These are phyloP conservation scores for Solanum rostratum DNA, from an alignment of 257 asterid species.

Conservation along the genomic window DNA sequence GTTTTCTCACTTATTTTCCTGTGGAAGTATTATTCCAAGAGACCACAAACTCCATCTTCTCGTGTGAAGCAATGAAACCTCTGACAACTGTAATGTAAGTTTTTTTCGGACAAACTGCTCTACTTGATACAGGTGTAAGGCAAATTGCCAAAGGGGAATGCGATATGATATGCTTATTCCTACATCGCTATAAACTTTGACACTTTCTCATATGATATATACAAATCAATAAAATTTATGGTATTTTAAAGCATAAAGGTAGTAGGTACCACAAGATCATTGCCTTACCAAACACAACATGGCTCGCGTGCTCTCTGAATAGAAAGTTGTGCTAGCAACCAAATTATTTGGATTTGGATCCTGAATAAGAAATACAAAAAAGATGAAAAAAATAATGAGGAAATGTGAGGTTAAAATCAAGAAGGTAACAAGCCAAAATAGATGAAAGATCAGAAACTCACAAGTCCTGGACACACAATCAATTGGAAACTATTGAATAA, in stretches of 20 bases:
- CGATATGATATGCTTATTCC: neutral
- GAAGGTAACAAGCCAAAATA: neutral
- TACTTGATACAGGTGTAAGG: neutral
- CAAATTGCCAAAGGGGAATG: neutral
- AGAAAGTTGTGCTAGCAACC: constrained; percentile 82
- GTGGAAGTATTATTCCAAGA: neutral
- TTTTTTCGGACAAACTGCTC: neutral
- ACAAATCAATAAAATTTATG: neutral
- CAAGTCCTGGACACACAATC: constrained; percentile 79
- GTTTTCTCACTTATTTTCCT: neutral
- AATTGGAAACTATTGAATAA: constrained; percentile 54
- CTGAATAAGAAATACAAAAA: constrained; percentile 24
- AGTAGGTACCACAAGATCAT: neutral
- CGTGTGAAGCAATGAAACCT: neutral
- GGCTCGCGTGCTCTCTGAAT: constrained; percentile 83
- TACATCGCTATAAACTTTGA: neutral
- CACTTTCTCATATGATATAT: neutral
- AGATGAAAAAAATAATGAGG: neutral
- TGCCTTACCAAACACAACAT: constrained; percentile 85
- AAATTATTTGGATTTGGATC: constrained; percentile 86
- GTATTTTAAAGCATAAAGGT: neutral
- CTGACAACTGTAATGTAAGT: neutral
- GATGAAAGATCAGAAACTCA: constrained; percentile 18
- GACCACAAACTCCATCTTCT: neutral
- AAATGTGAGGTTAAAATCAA: neutral